phyloP scores from a whole-genome alignment of 1,284 basidiomycete genomes.

The Inonotus hispidus region DNA sequence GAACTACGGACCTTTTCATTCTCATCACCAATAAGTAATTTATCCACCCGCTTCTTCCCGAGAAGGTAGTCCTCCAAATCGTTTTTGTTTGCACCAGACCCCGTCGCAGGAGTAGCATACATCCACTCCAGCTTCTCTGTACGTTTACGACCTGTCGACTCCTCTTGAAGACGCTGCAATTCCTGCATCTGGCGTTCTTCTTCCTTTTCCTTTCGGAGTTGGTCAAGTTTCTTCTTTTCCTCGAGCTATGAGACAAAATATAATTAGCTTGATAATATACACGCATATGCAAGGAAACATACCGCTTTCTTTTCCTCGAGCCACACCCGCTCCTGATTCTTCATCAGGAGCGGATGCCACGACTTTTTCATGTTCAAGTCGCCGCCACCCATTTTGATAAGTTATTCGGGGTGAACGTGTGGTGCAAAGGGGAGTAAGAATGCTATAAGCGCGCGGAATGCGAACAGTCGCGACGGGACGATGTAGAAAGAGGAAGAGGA shows the following conservation, averaged over 20 bases:
- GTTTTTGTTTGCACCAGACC: conserved; percentile 76
- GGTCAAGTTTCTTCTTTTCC: conserved; percentile 96
- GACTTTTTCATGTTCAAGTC: conserved; percentile 98
- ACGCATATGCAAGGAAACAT: conserved; percentile 31
- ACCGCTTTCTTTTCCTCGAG: conserved; percentile 95
- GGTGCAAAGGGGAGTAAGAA: too few relatives aligned
- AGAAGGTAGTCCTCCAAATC: conserved; percentile 96
- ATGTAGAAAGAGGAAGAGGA: not conserved
- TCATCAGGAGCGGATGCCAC: conserved; percentile 97
- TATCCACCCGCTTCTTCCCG: conserved; percentile 98
- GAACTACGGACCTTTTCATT: conserved; percentile 66
- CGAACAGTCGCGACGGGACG: not conserved
- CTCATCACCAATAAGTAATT: conserved; percentile 87
- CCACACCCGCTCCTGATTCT: conserved; percentile 99
- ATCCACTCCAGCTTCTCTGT: conserved; percentile 98
- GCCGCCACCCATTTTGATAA: conserved; percentile 87
- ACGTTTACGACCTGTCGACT: conserved; percentile 90
- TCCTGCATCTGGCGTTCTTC: conserved; percentile 97
- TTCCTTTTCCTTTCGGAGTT: conserved; percentile 94
- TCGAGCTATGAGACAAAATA: conserved; percentile 62
- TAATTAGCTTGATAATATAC: conserved; percentile 3
- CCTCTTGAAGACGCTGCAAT: conserved; percentile 89
- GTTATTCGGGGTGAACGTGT: conserved; percentile 18
- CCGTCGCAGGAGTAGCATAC: conserved; percentile 92
- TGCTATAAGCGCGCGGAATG: too few relatives aligned